Evolutionary conservation across 192 early-diverging fungal genomes (phyloP).

Genomic region (Rhizophagus prolifer): DNA sequence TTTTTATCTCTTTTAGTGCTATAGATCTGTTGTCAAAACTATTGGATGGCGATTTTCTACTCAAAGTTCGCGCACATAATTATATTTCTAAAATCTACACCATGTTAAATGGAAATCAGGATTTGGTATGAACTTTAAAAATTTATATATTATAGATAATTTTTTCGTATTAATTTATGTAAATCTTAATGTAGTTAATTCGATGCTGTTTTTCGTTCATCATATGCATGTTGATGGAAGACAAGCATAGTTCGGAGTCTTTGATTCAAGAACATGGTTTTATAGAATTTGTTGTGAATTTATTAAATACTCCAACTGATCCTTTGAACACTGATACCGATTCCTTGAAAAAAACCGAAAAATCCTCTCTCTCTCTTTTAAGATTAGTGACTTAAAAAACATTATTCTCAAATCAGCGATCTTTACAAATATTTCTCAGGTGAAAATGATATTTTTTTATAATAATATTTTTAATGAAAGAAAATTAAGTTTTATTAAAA

Average conservation of each 20-base stretch:
- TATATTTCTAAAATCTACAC: constrained; percentile 14
- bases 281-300: constrained; percentile 10
- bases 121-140: constrained; percentile 8
- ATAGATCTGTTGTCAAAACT: constrained; percentile 2
- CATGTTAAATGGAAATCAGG: not conserved
- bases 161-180: not conserved
- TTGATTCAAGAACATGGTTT: constrained; percentile 7
- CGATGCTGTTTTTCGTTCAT: constrained; percentile 16
- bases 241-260: constrained; percentile 1
- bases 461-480: not conserved
- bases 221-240: constrained; percentile 18
- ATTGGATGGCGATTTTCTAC: constrained; percentile 14
- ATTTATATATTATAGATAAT: not conserved
- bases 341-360: constrained; percentile 12
- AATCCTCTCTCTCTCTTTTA: not conserved
- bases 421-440: constrained; percentile 1
- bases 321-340: not conserved
- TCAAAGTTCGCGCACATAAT: constrained; percentile 17
- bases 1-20: not conserved
- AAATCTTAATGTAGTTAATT: constrained; percentile 16
- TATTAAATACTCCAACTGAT: not conserved
- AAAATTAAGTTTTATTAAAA: not conserved
- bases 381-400: constrained; percentile 17
- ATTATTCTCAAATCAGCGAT: not conserved
- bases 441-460: not conserved